Conservation (phyloP, 176 grass and related monocot species). For the Musa troglodytarum region DNA sequence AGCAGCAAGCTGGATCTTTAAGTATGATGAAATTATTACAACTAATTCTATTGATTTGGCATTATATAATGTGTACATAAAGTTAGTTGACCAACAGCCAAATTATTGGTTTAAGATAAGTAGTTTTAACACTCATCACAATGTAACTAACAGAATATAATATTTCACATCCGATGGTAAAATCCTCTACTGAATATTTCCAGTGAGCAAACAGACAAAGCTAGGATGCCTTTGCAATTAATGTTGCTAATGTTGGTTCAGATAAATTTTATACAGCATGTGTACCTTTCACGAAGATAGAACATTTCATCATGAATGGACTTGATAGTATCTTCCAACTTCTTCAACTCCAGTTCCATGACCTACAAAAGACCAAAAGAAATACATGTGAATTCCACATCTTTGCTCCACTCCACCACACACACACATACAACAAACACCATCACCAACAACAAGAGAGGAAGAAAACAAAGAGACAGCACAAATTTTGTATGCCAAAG, state of each 20-base stretch:
- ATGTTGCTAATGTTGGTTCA: conserved; percentile 6
- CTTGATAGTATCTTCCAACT: conserved; percentile 72
- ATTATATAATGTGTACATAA: not conserved
- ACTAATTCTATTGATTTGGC: not conserved
- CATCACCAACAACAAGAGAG: not conserved
- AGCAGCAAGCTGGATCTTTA: not conserved
- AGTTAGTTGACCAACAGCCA: not conserved
- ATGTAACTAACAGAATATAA: no score
- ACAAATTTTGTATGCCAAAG: no score
- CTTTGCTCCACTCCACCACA: no score
- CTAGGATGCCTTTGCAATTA: not conserved
- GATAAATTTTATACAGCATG: not conserved
- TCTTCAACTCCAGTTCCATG: conserved; percentile 80
- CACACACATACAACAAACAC: no score
- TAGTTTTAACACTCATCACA: not conserved
- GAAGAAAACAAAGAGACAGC: not conserved
- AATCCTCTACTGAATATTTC: not conserved
- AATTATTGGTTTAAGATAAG: not conserved
- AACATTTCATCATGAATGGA: conserved; percentile 92
- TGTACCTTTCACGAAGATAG: conserved; percentile 81
- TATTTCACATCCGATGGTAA: not conserved
- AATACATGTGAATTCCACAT: not conserved
- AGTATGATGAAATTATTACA: not conserved
- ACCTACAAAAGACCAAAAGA: conserved; percentile 37
- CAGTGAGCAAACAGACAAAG: not conserved